Base-by-base conservation (phyloP, 2,329 filamentous ascomycete species). In the Fusarium palustre region DNA sequence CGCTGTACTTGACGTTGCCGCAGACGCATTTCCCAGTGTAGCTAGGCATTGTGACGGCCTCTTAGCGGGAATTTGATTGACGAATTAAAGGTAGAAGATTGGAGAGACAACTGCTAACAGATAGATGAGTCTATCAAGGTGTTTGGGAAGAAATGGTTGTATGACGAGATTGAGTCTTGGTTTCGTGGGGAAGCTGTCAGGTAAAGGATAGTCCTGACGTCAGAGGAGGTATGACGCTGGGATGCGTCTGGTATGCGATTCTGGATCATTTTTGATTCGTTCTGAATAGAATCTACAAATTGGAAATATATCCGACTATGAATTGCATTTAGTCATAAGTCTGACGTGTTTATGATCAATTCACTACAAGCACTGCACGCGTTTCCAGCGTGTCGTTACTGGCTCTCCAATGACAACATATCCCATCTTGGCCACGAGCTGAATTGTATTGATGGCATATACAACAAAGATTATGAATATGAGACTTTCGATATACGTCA, bases 21-120 rank as follows among this genome's bases (percentile, higher is more conserved):
- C 66, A 69, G 1, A 69, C 53, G 6, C 66, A 69, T 43, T 66
- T 66, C 4, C 66, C 66, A 0, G 25, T 53, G 20, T 69, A 68
- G 33, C 7, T 55, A 2, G 64, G 59, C 65, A 68, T 68, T 4
- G 4, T 38, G 28, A 12, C 12, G 22, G 1, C 16, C 7, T 13
- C 4, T 25, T 25, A 15, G 20, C 12, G 16, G 13, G 16, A 5
- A 4, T 6, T 11, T 22, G 1, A 9, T 9, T 6, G 16, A 15
- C 48, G 18, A 45, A 42, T 58, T 1, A 25, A 18, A 47, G 22
- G 5, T 38, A 1, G 2, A 12, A 13, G 2, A 9, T 5, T 2
- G 1, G 2, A 1, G 3, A 10, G 5, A 9, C 3, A 45, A 63
- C 36, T 36, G 2, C 0, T 10, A 2, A 4, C 0, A 2, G 11